phyloP scores from a whole-genome alignment of 768 basidiomycete genomes.

The Hydnomerulius pinastri region DNA sequence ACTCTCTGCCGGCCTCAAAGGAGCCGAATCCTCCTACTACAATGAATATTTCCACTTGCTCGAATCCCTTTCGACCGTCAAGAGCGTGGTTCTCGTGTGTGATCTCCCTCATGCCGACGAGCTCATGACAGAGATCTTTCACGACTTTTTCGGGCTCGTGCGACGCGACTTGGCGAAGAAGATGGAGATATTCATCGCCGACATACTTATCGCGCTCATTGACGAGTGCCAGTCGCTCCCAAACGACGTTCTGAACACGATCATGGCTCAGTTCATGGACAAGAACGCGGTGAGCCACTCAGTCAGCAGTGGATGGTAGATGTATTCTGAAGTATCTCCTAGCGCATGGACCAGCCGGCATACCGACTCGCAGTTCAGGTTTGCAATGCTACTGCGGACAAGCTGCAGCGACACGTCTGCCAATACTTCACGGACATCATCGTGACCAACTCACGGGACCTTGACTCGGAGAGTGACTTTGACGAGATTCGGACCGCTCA shows the following conservation, averaged over 20 bases:
- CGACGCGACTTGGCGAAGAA: constrained; percentile 77
- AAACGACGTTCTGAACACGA: constrained; percentile 70
- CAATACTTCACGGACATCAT: constrained; percentile 94
- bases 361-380: constrained; percentile 84
- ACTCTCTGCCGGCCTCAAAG: constrained; percentile 71
- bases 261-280: constrained; percentile 86
- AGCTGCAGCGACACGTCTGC: constrained; percentile 85
- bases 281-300: constrained; percentile 63
- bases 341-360: constrained; percentile 74
- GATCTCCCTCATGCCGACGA: constrained; percentile 88
- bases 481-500: constrained; percentile 77
- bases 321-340: constrained; percentile 5
- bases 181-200: constrained; percentile 82
- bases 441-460: constrained; percentile 52
- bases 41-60: constrained; percentile 94
- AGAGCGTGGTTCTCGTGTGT: constrained; percentile 91
- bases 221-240: constrained; percentile 86
- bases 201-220: constrained; percentile 86
- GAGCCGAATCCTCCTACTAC: constrained; percentile 81
- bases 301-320: background rate
- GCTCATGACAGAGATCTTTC: constrained; percentile 80
- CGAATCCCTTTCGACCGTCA: constrained; percentile 90
- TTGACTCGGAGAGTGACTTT: constrained; percentile 59
- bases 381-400: constrained; percentile 81
- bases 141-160: constrained; percentile 78